These are phyloP conservation scores for Polyporus arcularius DNA, from an alignment of 768 basidiomycete species.

Conservation along the genomic window DNA sequence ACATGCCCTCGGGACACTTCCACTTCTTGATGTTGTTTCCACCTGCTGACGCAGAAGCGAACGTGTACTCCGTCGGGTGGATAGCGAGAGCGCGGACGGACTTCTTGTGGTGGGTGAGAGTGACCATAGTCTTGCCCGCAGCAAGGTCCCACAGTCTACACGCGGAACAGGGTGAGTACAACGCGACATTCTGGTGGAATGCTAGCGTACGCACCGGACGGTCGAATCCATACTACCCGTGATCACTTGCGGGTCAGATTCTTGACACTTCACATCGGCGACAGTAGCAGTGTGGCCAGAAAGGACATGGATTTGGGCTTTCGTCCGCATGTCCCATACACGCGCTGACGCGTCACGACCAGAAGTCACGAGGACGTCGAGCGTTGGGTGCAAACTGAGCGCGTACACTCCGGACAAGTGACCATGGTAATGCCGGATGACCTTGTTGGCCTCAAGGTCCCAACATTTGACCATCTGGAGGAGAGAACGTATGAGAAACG, in stretches of 20 bases:
- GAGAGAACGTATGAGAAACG: not conserved
- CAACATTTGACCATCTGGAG: constrained; percentile 98
- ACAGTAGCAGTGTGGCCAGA: constrained; percentile 94
- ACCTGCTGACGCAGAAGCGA: constrained; percentile 94
- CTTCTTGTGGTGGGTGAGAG: constrained; percentile 99
- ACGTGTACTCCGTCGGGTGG: constrained; percentile 95
- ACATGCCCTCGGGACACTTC: constrained; percentile 96
- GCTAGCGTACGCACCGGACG: constrained; percentile 58
- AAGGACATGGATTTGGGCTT: constrained; percentile 92
- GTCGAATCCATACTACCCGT: constrained; percentile 99
- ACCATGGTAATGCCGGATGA: constrained; percentile 98
- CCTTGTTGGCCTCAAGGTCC: constrained; percentile 99
- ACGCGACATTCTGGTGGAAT: not conserved
- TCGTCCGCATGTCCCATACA: constrained; percentile 99
- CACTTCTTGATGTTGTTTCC: constrained; percentile 99
- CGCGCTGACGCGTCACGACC: constrained; percentile 96
- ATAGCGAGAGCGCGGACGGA: constrained; percentile 92
- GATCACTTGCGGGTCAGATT: constrained; percentile 96
- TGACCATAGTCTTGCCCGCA: constrained; percentile 95
- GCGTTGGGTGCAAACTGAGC: constrained; percentile 89
- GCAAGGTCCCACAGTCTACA: constrained; percentile 93
- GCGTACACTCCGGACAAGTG: constrained; percentile 98
- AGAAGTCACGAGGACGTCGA: constrained; percentile 92
- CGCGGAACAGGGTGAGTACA: not conserved
- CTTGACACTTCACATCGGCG: constrained; percentile 94